These are phyloP conservation scores for Prunella vulgaris DNA, from an alignment of 257 asterid genomes.

Conservation along the genomic window DNA sequence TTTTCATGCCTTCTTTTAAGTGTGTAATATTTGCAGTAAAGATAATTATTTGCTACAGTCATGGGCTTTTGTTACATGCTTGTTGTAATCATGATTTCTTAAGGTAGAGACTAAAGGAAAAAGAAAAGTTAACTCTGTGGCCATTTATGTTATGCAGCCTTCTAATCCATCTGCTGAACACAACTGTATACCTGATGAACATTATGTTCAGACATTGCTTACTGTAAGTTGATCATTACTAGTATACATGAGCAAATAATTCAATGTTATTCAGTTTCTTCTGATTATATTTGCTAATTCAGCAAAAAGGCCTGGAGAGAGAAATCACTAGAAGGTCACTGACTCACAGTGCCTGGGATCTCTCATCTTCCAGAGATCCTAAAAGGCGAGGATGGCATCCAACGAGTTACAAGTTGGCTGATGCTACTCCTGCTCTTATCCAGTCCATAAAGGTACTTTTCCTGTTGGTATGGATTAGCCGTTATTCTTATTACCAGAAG, in stretches of 20 bases:
- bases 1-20: constrained; percentile 6
- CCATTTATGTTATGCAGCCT: constrained; percentile 51
- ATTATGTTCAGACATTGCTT: constrained; percentile 89
- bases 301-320: constrained; percentile 74
- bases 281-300: constrained; percentile 19
- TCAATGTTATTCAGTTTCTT: constrained; percentile 1
- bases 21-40: not conserved
- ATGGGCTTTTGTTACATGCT: not conserved
- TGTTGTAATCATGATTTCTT: not conserved
- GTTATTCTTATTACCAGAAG: not conserved
- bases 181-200: constrained; percentile 98
- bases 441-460: constrained; percentile 78
- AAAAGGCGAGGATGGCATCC: constrained; percentile 97
- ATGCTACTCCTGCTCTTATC: constrained; percentile 67
- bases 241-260: not conserved
- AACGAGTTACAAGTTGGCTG: constrained; percentile 79
- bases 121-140: not conserved
- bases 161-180: constrained; percentile 70
- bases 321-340: constrained; percentile 81
- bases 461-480: not conserved
- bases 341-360: constrained; percentile 93
- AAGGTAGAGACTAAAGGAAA: not conserved
- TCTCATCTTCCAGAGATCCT: constrained; percentile 58
- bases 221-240: constrained; percentile 49
- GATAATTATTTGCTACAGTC: not conserved